Conservation (phyloP, 306 rosid species). For the Abrus pulchellus region DNA sequence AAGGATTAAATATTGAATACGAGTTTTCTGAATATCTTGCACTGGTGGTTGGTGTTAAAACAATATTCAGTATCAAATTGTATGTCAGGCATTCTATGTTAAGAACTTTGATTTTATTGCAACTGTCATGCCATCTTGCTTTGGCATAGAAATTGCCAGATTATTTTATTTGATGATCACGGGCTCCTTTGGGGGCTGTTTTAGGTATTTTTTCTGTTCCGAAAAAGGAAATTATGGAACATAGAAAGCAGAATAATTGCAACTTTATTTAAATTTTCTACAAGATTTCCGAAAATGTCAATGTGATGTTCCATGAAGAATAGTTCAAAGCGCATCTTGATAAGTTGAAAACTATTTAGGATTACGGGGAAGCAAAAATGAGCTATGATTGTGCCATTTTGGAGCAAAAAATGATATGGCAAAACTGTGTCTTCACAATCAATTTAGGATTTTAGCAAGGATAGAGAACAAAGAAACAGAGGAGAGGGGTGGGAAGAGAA, state of each 20-base stretch:
- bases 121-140: constrained; percentile 36
- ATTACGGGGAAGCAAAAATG: background rate
- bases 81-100: background rate
- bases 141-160: constrained; percentile 1
- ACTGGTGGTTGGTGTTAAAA: constrained; percentile 26
- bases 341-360: background rate
- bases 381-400: background rate
- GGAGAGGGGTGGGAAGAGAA: constrained; percentile 5
- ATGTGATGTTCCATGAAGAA: background rate
- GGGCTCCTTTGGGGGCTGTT: constrained; percentile 1
- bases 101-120: constrained; percentile 17
- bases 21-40: constrained; percentile 22
- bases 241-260: constrained; percentile 18
- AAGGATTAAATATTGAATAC: background rate
- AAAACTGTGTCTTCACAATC: background rate
- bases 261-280: constrained; percentile 20
- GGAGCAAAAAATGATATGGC: constrained; percentile 24
- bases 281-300: background rate
- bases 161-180: constrained; percentile 16
- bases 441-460: constrained; percentile 19
- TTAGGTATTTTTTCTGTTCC: background rate
- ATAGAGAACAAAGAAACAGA: constrained; percentile 20
- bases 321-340: background rate
- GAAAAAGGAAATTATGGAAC: constrained; percentile 11
- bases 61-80: constrained; percentile 29